Evolutionary conservation across 768 basidiomycete genomes (phyloP).

Genomic region (Termitomyces sp.): DNA sequence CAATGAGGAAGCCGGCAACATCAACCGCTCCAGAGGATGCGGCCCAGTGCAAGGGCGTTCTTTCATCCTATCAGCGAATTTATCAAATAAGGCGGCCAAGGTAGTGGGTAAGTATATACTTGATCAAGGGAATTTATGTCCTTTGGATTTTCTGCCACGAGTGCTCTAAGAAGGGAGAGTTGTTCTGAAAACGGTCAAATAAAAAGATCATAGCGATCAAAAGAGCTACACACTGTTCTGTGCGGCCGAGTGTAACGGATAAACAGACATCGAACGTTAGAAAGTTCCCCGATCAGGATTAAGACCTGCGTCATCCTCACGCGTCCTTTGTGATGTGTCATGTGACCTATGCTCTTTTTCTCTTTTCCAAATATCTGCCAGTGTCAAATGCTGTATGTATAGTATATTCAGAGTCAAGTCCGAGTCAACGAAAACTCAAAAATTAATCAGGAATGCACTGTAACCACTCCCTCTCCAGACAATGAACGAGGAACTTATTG

Average conservation of each 20-base stretch:
- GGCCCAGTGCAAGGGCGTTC: slow-evolving; percentile 86
- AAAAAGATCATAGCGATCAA: neutral
- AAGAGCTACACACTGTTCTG: slow-evolving; percentile 49
- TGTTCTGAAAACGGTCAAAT: slow-evolving; percentile 45
- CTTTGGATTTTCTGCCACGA: slow-evolving; percentile 58
- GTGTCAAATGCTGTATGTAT: neutral
- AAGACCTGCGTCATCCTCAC: neutral
- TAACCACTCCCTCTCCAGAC: neutral
- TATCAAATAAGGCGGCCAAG: neutral
- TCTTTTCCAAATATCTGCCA: too few relatives aligned
- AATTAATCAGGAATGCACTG: neutral
- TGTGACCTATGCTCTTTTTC: slow-evolving; percentile 1
- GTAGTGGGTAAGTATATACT: slow-evolving; percentile 30
- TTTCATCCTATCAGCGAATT: slow-evolving; percentile 49
- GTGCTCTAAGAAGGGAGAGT: slow-evolving; percentile 59
- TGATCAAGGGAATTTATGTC: slow-evolving; percentile 58
- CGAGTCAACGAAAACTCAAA: neutral
- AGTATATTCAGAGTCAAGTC: neutral
- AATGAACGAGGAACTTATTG: neutral
- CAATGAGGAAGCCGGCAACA: slow-evolving; percentile 62
- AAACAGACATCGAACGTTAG: slow-evolving; percentile 10
- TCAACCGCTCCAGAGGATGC: slow-evolving; percentile 69
- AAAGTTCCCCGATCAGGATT: neutral
- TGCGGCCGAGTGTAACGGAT: slow-evolving; percentile 61
- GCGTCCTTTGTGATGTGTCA: slow-evolving; percentile 7